Conservation (phyloP, 164 flowering plant genomes). For the Dillenia turbinata region DNA sequence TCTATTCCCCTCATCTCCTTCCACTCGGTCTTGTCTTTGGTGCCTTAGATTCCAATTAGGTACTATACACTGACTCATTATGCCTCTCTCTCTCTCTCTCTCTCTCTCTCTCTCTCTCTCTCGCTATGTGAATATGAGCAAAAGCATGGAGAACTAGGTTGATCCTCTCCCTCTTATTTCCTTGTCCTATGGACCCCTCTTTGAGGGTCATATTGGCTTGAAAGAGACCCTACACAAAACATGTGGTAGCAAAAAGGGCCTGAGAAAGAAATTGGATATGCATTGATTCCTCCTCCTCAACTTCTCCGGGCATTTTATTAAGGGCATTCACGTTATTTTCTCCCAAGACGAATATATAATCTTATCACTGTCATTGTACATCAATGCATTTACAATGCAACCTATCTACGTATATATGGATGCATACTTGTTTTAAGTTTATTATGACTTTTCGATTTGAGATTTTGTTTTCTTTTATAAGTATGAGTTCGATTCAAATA, state of each 20-base stretch:
- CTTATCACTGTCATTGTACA: too few species aligned
- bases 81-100: constrained; percentile 15
- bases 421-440: too few species aligned
- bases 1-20: constrained; percentile 29
- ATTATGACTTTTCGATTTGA: too few species aligned
- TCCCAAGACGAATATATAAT: too few species aligned
- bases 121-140: constrained; percentile 6
- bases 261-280: constrained; percentile 7
- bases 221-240: constrained; percentile 23
- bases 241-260: constrained; percentile 31
- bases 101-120: constrained; percentile 2
- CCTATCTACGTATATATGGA: too few species aligned
- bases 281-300: not conserved
- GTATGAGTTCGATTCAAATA: too few species aligned
- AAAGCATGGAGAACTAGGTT: constrained; percentile 6
- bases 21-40: constrained; percentile 32
- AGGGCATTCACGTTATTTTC: too few species aligned
- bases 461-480: too few species aligned
- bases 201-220: constrained; percentile 9
- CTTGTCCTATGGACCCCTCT: constrained; percentile 12
- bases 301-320: too few species aligned
- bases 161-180: constrained; percentile 2
- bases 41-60: constrained; percentile 36
- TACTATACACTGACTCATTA: constrained; percentile 33
- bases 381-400: too few species aligned